Conservation (phyloP, 2,329 filamentous ascomycete species). For the Aspergillus sclerotialis region DNA sequence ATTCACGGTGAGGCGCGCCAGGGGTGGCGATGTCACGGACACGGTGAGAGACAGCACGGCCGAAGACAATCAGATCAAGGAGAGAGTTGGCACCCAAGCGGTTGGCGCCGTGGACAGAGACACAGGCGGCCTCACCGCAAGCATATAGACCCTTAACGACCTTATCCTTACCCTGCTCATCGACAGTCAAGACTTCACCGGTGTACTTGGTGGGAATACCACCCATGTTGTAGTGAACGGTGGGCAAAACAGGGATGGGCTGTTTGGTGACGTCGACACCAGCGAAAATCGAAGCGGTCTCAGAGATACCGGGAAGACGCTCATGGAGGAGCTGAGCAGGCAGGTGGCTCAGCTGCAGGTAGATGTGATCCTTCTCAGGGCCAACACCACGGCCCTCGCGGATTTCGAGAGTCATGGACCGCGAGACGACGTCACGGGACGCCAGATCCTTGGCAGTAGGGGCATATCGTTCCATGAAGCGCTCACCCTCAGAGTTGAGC, state of each 20-base stretch:
- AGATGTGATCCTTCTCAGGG: slow-evolving; percentile 96
- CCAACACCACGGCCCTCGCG: slow-evolving; percentile 95
- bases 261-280: slow-evolving; percentile 97
- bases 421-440: slow-evolving; percentile 89
- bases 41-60: slow-evolving; percentile 92
- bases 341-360: slow-evolving; percentile 93
- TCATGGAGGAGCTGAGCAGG: slow-evolving; percentile 88
- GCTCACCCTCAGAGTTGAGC: slow-evolving; percentile 94
- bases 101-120: slow-evolving; percentile 97
- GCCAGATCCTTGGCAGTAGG: slow-evolving; percentile 97
- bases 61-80: slow-evolving; percentile 94
- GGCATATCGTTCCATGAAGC: slow-evolving; percentile 98
- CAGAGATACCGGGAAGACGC: slow-evolving; percentile 95
- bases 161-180: slow-evolving; percentile 81
- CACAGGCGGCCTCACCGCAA: slow-evolving; percentile 93
- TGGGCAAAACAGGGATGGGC: slow-evolving; percentile 91
- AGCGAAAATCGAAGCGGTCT: slow-evolving; percentile 94
- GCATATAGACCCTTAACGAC: slow-evolving; percentile 92
- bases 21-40: slow-evolving; percentile 92
- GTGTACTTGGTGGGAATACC: slow-evolving; percentile 97
- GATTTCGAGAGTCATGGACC: slow-evolving; percentile 98
- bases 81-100: slow-evolving; percentile 97
- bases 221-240: slow-evolving; percentile 99
- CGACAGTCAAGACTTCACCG: slow-evolving; percentile 86
- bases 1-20: slow-evolving; percentile 69